Evolutionary conservation across 805 yeast genomes (phyloP).

Genomic region (Saccharomycopsis javanensis): DNA sequence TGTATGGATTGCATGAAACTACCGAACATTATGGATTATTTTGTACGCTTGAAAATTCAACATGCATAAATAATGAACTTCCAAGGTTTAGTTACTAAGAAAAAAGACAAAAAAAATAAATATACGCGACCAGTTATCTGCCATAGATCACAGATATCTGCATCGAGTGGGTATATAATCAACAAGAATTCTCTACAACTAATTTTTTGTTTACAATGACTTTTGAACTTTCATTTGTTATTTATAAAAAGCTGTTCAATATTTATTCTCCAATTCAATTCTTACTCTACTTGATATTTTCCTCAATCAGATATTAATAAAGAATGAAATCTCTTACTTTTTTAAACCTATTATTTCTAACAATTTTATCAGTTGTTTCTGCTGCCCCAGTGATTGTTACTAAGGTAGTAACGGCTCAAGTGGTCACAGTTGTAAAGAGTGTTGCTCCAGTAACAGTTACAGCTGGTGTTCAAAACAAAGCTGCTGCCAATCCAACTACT

Average conservation of each 20-base stretch:
- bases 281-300: neutral
- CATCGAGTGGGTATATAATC: neutral
- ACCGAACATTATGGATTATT: neutral
- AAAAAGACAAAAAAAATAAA: no score
- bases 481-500: slow-evolving; percentile 5
- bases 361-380: neutral
- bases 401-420: neutral
- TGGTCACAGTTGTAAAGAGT: neutral
- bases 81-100: neutral
- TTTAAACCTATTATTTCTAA: neutral
- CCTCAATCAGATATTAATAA: neutral
- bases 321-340: neutral
- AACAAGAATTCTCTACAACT: neutral
- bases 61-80: neutral
- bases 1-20: neutral
- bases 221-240: no score
- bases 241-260: no score
- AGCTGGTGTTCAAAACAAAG: slow-evolving; percentile 6
- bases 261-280: no score
- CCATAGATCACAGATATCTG: neutral
- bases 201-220: no score
- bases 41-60: neutral
- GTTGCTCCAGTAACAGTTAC: neutral
- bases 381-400: neutral
- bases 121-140: neutral